Evolutionary conservation across 2,329 filamentous ascomycete genomes (phyloP), one percentile per base, ranked within the genome.

Genomic region (Thelonectria blattea): DNA sequence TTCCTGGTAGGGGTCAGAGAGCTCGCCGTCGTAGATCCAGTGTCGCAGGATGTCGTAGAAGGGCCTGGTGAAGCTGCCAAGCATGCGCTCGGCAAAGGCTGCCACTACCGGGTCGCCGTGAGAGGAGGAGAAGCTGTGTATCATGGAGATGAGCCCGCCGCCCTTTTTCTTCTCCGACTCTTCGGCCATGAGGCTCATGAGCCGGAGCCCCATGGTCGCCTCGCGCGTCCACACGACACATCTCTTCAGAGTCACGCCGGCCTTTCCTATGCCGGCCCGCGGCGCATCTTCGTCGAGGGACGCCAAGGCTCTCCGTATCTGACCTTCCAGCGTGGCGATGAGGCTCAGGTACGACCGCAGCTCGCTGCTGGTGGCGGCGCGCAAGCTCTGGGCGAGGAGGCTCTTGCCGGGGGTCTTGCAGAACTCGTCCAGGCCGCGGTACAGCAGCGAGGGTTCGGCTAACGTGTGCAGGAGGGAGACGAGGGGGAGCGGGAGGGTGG

Each of bases 1-100:
- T 72, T 99, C 95, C 57, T 88, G 84, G 71, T 93, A 97, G 0
- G 96, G 95, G 75, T 99, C 95, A n/a, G 92, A 93, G 14, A 99
- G 84, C 79, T 99, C 96, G 62, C 95, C 95, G 71, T 99, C 94
- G 72, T 99, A 99, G 52, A 99, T 97, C 95, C 95, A 99, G 69
- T 92, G 91, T 56, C 93, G 88, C 55, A 99, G 82, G 80, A 99
- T 97, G 70, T 96, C 92, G 75, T 99, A 99, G 73, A 99, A 99
- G 0, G 96, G 96, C 15, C 91, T 85, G 1, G 95, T 97, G 55
- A 99, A 91, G 70, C 94, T 91, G 6, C 85, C 84, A 6, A 99
- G 83, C 27, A 99, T 82, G 22, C 94, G 88, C 75, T 98, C 94
- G 0, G 95, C 95, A 78, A 98, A 98, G 0, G 89, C 89, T 64